phyloP scores from a whole-genome alignment of 78 protist genomes.

The Speleostelium caveatum region DNA sequence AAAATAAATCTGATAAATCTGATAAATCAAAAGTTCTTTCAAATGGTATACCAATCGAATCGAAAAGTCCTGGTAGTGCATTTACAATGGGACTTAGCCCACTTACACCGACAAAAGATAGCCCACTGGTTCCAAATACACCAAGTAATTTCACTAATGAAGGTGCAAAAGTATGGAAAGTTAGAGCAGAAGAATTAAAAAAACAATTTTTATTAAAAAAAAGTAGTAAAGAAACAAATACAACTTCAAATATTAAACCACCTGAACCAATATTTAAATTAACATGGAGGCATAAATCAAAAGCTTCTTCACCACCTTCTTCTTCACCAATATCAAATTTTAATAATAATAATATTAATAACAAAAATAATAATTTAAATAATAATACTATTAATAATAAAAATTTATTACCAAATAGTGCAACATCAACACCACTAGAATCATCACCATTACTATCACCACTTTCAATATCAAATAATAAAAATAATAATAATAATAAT shows the following conservation, averaged over 20 bases:
- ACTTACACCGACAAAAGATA: constrained; percentile 35
- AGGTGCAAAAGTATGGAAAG: constrained; percentile 69
- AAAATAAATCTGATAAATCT: neutral
- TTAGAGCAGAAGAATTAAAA: constrained; percentile 62
- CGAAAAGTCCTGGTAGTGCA: neutral
- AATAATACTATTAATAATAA: no score
- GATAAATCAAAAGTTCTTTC: neutral
- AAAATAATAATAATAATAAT: no score
- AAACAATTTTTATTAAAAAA: constrained; percentile 32
- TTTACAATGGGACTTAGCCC: constrained; percentile 46
- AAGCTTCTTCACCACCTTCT: neutral
- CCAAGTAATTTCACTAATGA: constrained; percentile 33
- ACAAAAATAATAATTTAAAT: no score
- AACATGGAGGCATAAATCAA: no score
- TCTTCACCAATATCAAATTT: neutral
- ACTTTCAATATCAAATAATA: neutral
- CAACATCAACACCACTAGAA: neutral
- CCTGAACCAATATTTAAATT: no score
- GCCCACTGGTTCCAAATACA: constrained; percentile 31
- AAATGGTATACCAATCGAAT: constrained; percentile 1
- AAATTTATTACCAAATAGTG: neutral
- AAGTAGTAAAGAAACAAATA: constrained; percentile 5
- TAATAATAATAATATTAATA: no score
- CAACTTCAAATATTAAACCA: neutral
- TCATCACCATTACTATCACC: no score